phyloP scores from a whole-genome alignment of 805 yeast species.

The Ogataea corticis region DNA sequence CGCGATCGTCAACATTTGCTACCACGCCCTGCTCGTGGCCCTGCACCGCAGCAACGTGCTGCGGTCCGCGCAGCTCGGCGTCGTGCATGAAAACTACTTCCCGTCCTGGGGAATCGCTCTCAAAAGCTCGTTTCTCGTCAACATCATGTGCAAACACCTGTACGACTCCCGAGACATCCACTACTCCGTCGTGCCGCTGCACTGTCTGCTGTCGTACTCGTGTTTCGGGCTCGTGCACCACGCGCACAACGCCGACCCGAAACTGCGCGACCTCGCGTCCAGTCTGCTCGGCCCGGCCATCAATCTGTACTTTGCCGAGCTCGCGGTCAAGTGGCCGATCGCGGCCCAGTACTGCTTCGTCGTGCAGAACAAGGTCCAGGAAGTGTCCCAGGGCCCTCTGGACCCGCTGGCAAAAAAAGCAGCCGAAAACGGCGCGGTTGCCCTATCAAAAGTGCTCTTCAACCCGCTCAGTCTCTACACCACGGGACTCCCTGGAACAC shows the following conservation, averaged over 20 bases:
- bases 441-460: too few species aligned
- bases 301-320: constrained; percentile 1
- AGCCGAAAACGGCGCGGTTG: too few species aligned
- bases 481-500: too few species aligned
- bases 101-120: constrained; percentile 16
- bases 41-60: constrained; percentile 66
- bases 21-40: constrained; percentile 65
- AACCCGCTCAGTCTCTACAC: too few species aligned
- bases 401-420: too few species aligned
- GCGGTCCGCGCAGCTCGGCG: constrained; percentile 23
- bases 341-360: constrained; percentile 8
- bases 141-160: constrained; percentile 6
- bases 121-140: constrained; percentile 9
- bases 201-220: constrained; percentile 9
- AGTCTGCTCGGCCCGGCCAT: constrained; percentile 2
- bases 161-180: constrained; percentile 4
- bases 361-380: constrained; percentile 1
- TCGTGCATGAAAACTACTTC: constrained; percentile 6
- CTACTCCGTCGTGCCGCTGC: constrained; percentile 4
- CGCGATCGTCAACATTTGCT: constrained; percentile 61
- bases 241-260: constrained; percentile 6
- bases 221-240: constrained; percentile 14
- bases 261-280: constrained; percentile 3
- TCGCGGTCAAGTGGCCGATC: constrained; percentile 16
- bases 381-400: too few species aligned